phyloP scores from a whole-genome alignment of 129 eudicot genomes.

The Kitagawia praeruptora region DNA sequence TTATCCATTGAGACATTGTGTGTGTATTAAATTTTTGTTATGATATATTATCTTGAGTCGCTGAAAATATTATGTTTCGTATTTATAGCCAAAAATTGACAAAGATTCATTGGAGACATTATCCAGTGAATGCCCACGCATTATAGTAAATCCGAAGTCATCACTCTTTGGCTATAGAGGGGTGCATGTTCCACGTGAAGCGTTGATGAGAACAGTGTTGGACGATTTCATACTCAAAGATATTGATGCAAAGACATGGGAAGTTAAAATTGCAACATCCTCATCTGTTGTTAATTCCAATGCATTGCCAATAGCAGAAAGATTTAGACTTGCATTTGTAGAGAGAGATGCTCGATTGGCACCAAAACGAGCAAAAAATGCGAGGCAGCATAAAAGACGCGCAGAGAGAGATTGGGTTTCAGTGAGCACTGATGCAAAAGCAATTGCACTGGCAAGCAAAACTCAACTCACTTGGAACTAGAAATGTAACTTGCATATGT shows the following conservation, averaged over 20 bases:
- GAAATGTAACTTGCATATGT: not conserved
- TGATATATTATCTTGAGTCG: not conserved
- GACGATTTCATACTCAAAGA: conserved; percentile 62
- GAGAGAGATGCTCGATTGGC: conserved; percentile 91
- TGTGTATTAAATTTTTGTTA: not conserved
- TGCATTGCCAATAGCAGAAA: conserved; percentile 78
- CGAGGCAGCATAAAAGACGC: conserved; percentile 80
- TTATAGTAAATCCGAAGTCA: conserved; percentile 71
- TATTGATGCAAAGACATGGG: conserved; percentile 72
- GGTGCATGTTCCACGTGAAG: conserved; percentile 52
- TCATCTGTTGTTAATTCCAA: conserved; percentile 21
- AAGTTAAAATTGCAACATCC: conserved; percentile 18
- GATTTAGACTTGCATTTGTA: conserved; percentile 80
- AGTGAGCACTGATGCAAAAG: conserved; percentile 54
- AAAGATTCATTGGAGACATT: conserved; percentile 58
- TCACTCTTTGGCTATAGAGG: conserved; percentile 69
- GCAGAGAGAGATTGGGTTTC: conserved; percentile 66
- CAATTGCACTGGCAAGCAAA: conserved; percentile 70
- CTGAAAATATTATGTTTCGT: not conserved
- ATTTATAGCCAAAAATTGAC: conserved; percentile 77
- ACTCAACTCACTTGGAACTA: conserved; percentile 32
- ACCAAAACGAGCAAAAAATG: conserved; percentile 92
- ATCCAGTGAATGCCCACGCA: conserved; percentile 66
- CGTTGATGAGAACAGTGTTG: conserved; percentile 34
- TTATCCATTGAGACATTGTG: not conserved